phyloP scores from a whole-genome alignment of 2,329 filamentous ascomycete species.

The Corinectria fuckeliana region DNA sequence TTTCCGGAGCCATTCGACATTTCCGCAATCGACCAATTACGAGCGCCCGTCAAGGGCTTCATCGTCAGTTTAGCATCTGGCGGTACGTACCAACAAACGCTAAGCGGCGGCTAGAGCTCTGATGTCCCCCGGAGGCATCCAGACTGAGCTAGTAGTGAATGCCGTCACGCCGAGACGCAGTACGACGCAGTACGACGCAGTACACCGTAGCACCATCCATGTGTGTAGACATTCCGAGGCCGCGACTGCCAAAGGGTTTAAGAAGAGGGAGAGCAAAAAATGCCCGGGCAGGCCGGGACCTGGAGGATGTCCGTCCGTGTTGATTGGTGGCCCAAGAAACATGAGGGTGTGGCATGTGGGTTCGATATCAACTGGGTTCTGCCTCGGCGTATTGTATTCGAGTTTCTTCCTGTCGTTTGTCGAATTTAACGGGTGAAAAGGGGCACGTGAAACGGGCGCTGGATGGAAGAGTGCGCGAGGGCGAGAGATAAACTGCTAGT shows the following conservation, averaged over 20 bases:
- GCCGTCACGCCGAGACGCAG: not conserved
- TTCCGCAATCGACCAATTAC: slow-evolving; percentile 1
- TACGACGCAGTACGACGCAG: too few species aligned
- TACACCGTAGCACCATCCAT: not conserved
- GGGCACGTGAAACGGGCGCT: not conserved
- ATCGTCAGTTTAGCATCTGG: too few species aligned
- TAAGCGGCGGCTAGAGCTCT: slow-evolving; percentile 1
- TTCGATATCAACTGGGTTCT: not conserved
- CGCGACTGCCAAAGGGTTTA: not conserved
- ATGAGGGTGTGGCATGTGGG: not conserved
- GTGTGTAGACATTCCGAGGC: not conserved
- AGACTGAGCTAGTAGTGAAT: slow-evolving; percentile 6
- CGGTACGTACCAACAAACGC: slow-evolving; percentile 7
- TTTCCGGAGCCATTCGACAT: not conserved
- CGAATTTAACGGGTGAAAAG: not conserved
- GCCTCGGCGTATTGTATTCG: not conserved
- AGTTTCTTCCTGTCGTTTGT: not conserved
- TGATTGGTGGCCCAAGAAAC: not conserved
- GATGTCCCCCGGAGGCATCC: not conserved
- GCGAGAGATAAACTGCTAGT: not conserved
- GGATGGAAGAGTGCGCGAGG: not conserved
- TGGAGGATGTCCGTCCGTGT: not conserved
- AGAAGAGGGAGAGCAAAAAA: not conserved
- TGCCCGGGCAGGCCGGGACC: not conserved
- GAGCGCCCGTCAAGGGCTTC: not conserved